A percentile compares a stretch with the other conserved stretches of the same genome.
phyloP scores from a whole-genome alignment of 1,139 yeast genomes.

The Torulaspora globosa region DNA sequence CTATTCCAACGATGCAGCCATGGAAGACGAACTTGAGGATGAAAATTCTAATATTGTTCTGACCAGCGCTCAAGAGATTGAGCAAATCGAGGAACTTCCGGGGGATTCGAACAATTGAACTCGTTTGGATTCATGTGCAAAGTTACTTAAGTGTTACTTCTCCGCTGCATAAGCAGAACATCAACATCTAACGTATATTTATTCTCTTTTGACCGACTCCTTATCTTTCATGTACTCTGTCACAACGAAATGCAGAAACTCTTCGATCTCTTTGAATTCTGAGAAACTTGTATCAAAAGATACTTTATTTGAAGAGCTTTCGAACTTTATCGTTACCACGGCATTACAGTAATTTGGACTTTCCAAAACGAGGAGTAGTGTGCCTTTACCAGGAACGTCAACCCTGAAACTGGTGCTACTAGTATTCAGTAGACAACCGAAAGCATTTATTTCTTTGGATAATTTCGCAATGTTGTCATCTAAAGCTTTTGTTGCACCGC shows the following conservation, averaged over 20 bases:
- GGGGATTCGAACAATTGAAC: neutral
- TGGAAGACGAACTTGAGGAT: constrained; percentile 12
- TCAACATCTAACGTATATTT: neutral
- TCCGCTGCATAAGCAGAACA: neutral
- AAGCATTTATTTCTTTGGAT: constrained; percentile 27
- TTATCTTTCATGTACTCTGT: constrained; percentile 25
- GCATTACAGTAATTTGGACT: constrained; percentile 37
- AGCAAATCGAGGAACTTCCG: constrained; percentile 9
- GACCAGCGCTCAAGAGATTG: constrained; percentile 17
- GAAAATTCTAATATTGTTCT: constrained; percentile 11
- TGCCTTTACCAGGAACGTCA: constrained; percentile 17
- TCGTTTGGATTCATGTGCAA: neutral
- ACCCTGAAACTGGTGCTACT: constrained; percentile 26
- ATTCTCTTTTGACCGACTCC: constrained; percentile 6
- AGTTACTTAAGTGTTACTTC: neutral
- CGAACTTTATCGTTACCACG: constrained; percentile 24
- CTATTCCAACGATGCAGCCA: constrained; percentile 15
- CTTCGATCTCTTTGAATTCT: constrained; percentile 37
- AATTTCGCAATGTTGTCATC: constrained; percentile 27
- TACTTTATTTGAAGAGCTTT: constrained; percentile 9
- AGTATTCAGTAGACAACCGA: constrained; percentile 24
- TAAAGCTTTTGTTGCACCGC: neutral
- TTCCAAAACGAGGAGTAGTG: constrained; percentile 21
- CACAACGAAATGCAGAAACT: constrained; percentile 34
- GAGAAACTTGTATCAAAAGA: constrained; percentile 32